Evolutionary conservation across 1,284 basidiomycete species (phyloP), one percentile per base, ranked within the genome.

Genomic region (Trichosporon inkin): DNA sequence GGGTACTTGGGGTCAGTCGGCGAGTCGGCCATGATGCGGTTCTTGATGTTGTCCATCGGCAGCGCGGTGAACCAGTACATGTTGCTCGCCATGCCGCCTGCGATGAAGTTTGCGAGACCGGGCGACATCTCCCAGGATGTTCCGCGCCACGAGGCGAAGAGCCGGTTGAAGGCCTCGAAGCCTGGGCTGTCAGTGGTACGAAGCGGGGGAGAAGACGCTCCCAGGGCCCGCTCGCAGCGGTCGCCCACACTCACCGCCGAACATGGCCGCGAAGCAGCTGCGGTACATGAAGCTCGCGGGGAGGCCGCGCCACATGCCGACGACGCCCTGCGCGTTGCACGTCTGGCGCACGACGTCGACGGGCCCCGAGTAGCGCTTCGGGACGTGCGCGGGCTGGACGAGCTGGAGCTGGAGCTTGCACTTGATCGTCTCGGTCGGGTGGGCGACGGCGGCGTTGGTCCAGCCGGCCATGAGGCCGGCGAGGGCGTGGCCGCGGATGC

Each of bases 381-480:
- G 70, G 3, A 68, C 39, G 47, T 72, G 64, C 8, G 53, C 70
- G 16, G 71, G 68, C 57, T 71, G 73, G 5, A 69, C 67, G 19
- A 73, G 68, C 56, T 74, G 78, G 8, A 78, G 57, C 62, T 79
- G 78, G 5, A 79, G 71, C 66, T 75, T 76, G 58, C 74, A 73
- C 60, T 79, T 79, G 65, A 79, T 77, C 20, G 72, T 68, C 57
- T 79, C 78, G 3, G 75, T 76, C 0, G 77, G 75, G 63, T 79
- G 77, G n/a, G 78, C 78, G n/a, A 77, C 65, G 10, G 66, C 40
- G 0, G 76, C 73, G 39, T 79, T 79, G 13, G 74, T 74, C 73
- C 75, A 78, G 0, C 78, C 78, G 7, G 78, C 78, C 40, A 72
- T 71, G 36, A 74, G 54, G 16, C 78, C 78, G 4, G 75, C 78